These are phyloP conservation scores for Ceratobasidium sp. DNA, from an alignment of 1,284 basidiomycete genomes.

Conservation along the genomic window DNA sequence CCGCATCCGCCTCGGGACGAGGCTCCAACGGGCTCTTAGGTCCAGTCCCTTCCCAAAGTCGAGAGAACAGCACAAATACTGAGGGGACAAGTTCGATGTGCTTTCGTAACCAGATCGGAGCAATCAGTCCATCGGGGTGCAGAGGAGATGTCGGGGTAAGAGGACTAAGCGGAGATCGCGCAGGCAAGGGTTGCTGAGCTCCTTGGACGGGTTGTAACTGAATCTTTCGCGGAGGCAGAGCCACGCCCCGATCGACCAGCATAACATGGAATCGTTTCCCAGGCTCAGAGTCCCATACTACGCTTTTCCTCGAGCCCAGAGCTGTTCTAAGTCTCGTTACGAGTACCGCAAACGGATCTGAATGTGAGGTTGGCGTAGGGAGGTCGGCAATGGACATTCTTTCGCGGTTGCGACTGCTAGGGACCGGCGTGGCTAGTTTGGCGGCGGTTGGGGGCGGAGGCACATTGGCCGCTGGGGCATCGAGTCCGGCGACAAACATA, in stretches of 20 bases:
- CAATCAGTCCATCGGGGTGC: slow-evolving; percentile 94
- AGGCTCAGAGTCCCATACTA: slow-evolving; percentile 59
- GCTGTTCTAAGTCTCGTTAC: slow-evolving; percentile 68
- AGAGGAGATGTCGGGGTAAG: slow-evolving; percentile 88
- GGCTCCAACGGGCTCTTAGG: slow-evolving; percentile 63
- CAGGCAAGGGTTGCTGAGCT: slow-evolving; percentile 41
- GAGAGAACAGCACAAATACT: slow-evolving; percentile 91
- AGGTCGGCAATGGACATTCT: slow-evolving; percentile 38
- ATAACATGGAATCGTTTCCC: slow-evolving; percentile 83
- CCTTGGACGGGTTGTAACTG: slow-evolving; percentile 63
- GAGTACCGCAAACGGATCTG: slow-evolving; percentile 64
- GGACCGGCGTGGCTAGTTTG: slow-evolving; percentile 60
- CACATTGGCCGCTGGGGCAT: slow-evolving; percentile 54
- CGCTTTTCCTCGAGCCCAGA: slow-evolving; percentile 70
- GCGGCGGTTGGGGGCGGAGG: slow-evolving; percentile 39
- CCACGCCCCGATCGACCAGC: slow-evolving; percentile 69
- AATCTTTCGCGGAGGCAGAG: slow-evolving; percentile 86
- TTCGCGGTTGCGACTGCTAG: slow-evolving; percentile 54
- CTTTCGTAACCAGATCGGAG: slow-evolving; percentile 97
- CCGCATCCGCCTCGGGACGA: slow-evolving; percentile 67
- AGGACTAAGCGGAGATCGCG: slow-evolving; percentile 92
- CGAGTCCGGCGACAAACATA: slow-evolving; percentile 92
- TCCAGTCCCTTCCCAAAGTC: slow-evolving; percentile 77
- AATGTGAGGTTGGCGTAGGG: slow-evolving; percentile 23
- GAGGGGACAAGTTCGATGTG: slow-evolving; percentile 91